Base-by-base conservation (phyloP, 208 protist genomes). In the Leishmania guyanensis region DNA sequence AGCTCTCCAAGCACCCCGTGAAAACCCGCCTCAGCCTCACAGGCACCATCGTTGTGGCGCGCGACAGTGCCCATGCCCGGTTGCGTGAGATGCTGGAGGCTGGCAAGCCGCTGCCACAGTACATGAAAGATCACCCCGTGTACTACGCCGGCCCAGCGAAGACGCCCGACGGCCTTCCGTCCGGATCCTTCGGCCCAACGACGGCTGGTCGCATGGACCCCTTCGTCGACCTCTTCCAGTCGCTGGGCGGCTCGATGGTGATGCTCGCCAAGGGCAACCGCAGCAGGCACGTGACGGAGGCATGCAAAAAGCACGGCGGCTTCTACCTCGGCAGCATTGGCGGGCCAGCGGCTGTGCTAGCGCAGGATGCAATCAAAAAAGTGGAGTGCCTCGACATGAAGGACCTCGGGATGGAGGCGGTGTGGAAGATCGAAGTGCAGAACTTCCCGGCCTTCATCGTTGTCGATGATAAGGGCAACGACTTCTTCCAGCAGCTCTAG, bases 121-220 rank as follows among this genome's bases (percentile, higher is more conserved):
- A 99, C 92, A 90, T 99, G 80, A 98, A 98, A 87, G 88, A 99
- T 70, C 94, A 99, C 89, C 96, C 97, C 29, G 91, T 99, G 58
- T 99, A 99, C 92, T 99, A 99, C 89, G 98, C 95, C n/a, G 98
- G 98, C 48, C 99, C 99, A n/a, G 99, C 99, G 17, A 99, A 99
- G 94, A 94, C 95, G 64, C 98, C 98, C 8, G 89, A 98, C 5
- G 98, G 98, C 8, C 82, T 97, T 64, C 87, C 98, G 8, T 98
- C 94, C 29, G 98, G 98, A 60, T 99, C 97, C 65, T 99, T 99
- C 78, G 98, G 98, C 33, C 98, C 98, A 51, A 99, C 98, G 51
- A 99, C 98, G 2, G 98, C 98, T 39, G 98, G 97, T 6, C 93
- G 98, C 72, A 99, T 99, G 98, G 98, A 99, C 85, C 90, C 94